Evolutionary conservation across 1,139 yeast species (phyloP), one percentile per base, ranked within the genome.

Genomic region (Meyerozyma athensensis): DNA sequence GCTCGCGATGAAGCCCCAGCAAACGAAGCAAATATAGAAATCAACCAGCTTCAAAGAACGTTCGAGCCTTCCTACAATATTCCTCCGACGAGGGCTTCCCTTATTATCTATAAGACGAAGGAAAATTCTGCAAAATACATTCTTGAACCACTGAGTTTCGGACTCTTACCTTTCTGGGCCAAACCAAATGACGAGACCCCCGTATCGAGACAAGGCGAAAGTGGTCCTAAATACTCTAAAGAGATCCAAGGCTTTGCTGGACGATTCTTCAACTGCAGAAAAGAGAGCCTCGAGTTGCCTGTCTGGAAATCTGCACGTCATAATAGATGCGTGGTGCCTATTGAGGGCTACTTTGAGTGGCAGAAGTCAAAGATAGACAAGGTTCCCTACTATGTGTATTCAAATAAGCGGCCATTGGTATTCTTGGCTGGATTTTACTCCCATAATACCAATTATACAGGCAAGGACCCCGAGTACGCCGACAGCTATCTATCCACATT

Each of bases 261-360:
- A 7, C 56, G 52, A 31, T 59, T 56, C 16, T 34, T 34, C 24
- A 84, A 84, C 58, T 86, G 92, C 18, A 60, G 87, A 30, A 59
- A 61, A 36, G 94, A 84, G 45, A 68, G 78, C 1, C 49, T 84
- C 8, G 58, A 58, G 1, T 61, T 66, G 28, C 59, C 65, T 22
- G 57, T 78, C 21, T 83, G 90, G 89, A 65, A 60, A 19, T 49
- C 72, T 9, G 56, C 64, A 7, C 54, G 67, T 21, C 58, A 60
- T 13, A 50, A 57, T 13, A 56, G 86, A 30, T 89, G 96, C 53
- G 80, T 81, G 1, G 76, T 87, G 0, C 90, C 95, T 0, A 73
- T 85, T 30, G 76, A 77, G 49, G 97, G 97, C 0, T 90, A 89
- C 56, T 89, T 76, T 53, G 97, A 89, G 57, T 89, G 97, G 97